Evolutionary conservation across 345 rosid genomes (phyloP), one percentile per base, ranked within the genome.

Genomic region (Erysimum cheiranthoides): DNA sequence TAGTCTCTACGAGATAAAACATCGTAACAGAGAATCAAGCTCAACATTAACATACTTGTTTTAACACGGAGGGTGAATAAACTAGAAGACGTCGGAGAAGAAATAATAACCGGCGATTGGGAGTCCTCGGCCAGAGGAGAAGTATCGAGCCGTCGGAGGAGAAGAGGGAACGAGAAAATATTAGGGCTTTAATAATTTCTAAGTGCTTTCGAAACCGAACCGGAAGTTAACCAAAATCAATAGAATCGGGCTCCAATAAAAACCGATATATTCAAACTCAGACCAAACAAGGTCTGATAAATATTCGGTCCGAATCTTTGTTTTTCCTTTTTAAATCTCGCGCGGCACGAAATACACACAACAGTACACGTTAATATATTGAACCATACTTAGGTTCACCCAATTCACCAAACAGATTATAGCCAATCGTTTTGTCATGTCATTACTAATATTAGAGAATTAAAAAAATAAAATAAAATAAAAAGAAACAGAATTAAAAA

Each of bases 121-220:
- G 56, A 47, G 53, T 25, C 34, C 6, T 61, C 49, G 53, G 46
- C n/a, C 56, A 31, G 42, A 16, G 42, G 42, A 65, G 69, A 46
- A 16, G 40, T 64, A 45, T 64, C n/a, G 39, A 28, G 67, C 67
- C 49, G 67, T 51, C 67, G 57, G 63, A 47, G 52, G 3, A 71
- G 49, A 31, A 40, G 74, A 71, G n/a, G 30, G 25, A 58, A 34
- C 74, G 25, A 45, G 4, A 0, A 0, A 72, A 25, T 40, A 40
- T 17, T 73, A 64, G 54, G 63, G 63, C 7, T 62, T 61, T 34
- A 21, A 45, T 18, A 8, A 45, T 8, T 32, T 50, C 34, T 59
- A 59, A 21, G 3, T 59, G 63, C 62, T 40, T 63, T 11, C 7
- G 0, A 51, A 32, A 42, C 18, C 71, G 28, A 62, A 51, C 76